Evolutionary conservation across 768 basidiomycete genomes (phyloP).

Genomic region (Wakefieldia striispora): DNA sequence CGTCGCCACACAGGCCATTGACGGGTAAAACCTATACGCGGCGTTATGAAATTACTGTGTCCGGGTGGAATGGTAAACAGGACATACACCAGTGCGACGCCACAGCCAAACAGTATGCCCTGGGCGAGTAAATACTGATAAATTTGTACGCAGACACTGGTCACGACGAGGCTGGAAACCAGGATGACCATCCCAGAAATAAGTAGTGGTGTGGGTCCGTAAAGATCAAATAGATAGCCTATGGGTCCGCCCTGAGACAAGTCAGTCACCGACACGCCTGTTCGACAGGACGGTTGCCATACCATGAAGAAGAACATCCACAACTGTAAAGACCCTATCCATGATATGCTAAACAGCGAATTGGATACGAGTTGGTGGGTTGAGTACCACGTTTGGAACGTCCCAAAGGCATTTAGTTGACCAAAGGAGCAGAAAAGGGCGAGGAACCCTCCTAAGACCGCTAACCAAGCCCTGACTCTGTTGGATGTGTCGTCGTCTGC

Average conservation of each 20-base stretch:
- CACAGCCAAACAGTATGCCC: conserved; percentile 63
- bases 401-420: conserved; percentile 69
- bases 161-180: conserved; percentile 53
- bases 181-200: conserved; percentile 48
- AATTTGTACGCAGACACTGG: conserved; percentile 54
- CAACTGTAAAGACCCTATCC: conserved; percentile 70
- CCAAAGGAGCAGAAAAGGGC: conserved; percentile 71
- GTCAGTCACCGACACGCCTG: background rate
- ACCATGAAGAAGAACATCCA: conserved; percentile 72
- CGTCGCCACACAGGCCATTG: conserved; percentile 63
- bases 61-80: background rate
- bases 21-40: conserved; percentile 68
- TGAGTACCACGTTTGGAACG: conserved; percentile 68
- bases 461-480: conserved; percentile 39
- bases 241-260: conserved; percentile 55
- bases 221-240: conserved; percentile 57
- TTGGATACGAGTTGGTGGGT: conserved; percentile 52
- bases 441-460: conserved; percentile 63
- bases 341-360: conserved; percentile 58
- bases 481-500: background rate
- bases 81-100: conserved; percentile 62
- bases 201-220: conserved; percentile 57
- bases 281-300: conserved; percentile 20
- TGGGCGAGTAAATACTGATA: conserved; percentile 64
- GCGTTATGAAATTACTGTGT: conserved; percentile 4